phyloP scores from a whole-genome alignment of 257 asterid species.

The Solanum tarijense region DNA sequence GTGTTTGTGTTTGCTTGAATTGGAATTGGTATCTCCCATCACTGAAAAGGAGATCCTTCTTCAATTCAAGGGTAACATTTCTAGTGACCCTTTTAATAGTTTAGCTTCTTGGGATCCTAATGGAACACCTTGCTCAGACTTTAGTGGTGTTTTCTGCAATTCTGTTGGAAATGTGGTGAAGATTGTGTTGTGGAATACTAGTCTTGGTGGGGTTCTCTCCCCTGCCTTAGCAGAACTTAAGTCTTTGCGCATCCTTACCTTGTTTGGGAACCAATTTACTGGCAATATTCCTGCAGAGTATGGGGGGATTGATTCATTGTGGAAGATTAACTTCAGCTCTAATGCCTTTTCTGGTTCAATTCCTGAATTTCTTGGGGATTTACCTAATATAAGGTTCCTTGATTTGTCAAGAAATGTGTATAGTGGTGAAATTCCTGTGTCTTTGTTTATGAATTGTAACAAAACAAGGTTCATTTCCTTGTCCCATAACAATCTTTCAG shows the following conservation, averaged over 20 bases:
- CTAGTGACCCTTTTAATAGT: conserved; percentile 72
- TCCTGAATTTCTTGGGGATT: conserved; percentile 78
- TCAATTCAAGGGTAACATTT: conserved; percentile 75
- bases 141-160: conserved; percentile 59
- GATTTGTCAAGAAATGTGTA: conserved; percentile 75
- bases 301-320: conserved; percentile 50
- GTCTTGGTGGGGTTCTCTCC: conserved; percentile 65
- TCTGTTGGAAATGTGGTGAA: conserved; percentile 72
- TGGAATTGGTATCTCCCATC: conserved; percentile 35
- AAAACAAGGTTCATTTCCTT: conserved; percentile 61
- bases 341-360: conserved; percentile 80
- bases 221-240: conserved; percentile 62
- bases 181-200: conserved; percentile 76
- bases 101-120: conserved; percentile 59
- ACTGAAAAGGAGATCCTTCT: conserved; percentile 88
- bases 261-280: conserved; percentile 65
- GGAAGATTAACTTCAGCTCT: conserved; percentile 89
- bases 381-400: conserved; percentile 71
- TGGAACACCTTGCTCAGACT: conserved; percentile 53
- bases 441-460: conserved; percentile 60
- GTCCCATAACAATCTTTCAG: conserved; percentile 66
- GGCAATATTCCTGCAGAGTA: conserved; percentile 70
- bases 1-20: conserved; percentile 29
- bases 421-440: conserved; percentile 58
- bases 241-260: conserved; percentile 55